Conservation (phyloP, 2,329 filamentous ascomycete species). For the Colletotrichum sp. region DNA sequence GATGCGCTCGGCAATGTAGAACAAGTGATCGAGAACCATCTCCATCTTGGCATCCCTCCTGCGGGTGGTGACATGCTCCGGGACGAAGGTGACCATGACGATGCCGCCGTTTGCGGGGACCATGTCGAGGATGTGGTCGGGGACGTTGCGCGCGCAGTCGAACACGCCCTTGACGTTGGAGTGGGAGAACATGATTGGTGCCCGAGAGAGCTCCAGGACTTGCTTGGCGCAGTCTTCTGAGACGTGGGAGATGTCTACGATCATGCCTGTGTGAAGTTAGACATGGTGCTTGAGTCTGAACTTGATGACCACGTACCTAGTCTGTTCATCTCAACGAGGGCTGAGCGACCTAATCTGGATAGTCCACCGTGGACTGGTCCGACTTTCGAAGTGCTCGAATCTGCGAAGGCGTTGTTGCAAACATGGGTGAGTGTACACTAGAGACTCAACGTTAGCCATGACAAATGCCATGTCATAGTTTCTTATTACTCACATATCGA, state of each 20-base stretch:
- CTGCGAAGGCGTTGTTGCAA: constrained; percentile 30
- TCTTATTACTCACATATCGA: constrained; percentile 30
- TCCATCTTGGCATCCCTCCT: constrained; percentile 29
- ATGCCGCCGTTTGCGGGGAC: constrained; percentile 41
- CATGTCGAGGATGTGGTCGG: constrained; percentile 40
- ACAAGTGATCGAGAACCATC: constrained; percentile 35
- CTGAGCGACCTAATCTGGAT: constrained; percentile 29
- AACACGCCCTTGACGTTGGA: constrained; percentile 28
- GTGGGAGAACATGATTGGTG: constrained; percentile 36
- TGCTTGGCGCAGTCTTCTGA: constrained; percentile 27
- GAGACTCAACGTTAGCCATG: not conserved
- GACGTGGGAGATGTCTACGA: constrained; percentile 35
- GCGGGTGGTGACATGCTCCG: constrained; percentile 26
- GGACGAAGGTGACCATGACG: constrained; percentile 42
- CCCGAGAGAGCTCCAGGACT: constrained; percentile 26
- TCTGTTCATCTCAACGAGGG: constrained; percentile 39
- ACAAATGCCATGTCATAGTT: rapidly evolving
- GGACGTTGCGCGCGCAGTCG: constrained; percentile 38
- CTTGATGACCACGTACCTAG: constrained; percentile 21
- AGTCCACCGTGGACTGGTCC: constrained; percentile 28
- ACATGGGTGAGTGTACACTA: constrained; percentile 31
- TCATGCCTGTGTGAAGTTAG: constrained; percentile 21
- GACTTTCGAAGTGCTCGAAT: constrained; percentile 27
- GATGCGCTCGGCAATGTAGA: constrained; percentile 29
- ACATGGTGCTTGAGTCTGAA: rapidly evolving